A percentile compares a stretch with the other conserved stretches of the same genome.
phyloP scores from a whole-genome alignment of 106 monocot species.

The Dioscorea dumetorum region DNA sequence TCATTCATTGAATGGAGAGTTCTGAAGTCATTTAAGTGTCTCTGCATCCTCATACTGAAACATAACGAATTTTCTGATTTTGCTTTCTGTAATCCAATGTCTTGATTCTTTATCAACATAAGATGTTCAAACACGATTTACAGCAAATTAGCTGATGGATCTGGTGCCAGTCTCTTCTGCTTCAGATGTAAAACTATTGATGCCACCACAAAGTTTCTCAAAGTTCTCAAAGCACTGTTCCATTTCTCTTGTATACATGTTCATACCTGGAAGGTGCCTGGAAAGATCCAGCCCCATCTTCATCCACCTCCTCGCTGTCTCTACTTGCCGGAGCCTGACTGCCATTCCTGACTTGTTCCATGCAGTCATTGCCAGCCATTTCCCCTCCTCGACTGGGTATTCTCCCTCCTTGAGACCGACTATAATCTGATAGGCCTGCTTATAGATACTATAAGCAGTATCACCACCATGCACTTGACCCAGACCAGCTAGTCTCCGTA shows the following conservation, averaged over 20 bases:
- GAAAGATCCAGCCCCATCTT: constrained; percentile 82
- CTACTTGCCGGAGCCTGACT: constrained; percentile 42
- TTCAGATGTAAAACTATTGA: background rate
- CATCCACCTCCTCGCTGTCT: constrained; percentile 76
- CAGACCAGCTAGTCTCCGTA: constrained; percentile 57
- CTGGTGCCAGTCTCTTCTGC: constrained; percentile 1
- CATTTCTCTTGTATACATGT: constrained; percentile 48
- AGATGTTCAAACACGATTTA: no score
- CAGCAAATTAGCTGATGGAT: constrained; percentile 1
- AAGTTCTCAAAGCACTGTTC: constrained; percentile 53
- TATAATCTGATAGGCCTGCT: constrained; percentile 77
- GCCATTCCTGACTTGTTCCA: constrained; percentile 77
- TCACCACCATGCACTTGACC: constrained; percentile 16
- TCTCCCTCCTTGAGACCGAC: constrained; percentile 70
- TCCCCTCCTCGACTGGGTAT: constrained; percentile 79
- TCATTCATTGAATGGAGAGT: no score
- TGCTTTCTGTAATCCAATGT: no score
- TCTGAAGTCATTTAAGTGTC: no score
- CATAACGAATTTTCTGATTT: no score
- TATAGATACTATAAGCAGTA: constrained; percentile 38
- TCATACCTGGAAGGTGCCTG: constrained; percentile 50
- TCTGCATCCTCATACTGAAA: no score
- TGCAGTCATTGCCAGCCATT: constrained; percentile 83
- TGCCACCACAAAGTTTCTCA: constrained; percentile 28
- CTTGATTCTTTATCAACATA: no score